Percentiles rank a stretch among this genome's conserved stretches.
These are phyloP conservation scores for Auricularia sp. DNA, from an alignment of 768 basidiomycete genomes.

Conservation along the genomic window DNA sequence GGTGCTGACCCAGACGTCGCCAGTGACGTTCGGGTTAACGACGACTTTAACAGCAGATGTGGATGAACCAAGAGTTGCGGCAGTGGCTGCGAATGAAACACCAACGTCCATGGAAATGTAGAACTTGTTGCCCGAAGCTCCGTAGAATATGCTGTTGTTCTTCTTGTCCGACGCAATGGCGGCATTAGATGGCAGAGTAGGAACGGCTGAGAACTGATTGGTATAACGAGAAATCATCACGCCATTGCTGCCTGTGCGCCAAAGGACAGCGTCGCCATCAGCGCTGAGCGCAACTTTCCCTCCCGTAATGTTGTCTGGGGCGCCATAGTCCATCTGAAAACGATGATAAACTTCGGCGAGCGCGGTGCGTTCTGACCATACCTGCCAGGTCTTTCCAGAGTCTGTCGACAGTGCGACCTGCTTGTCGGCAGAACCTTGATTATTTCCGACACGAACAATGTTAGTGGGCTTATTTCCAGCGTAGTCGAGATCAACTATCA, in stretches of 20 bases:
- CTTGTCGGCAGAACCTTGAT: constrained; percentile 23
- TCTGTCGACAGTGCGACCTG: constrained; percentile 50
- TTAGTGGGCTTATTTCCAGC: constrained; percentile 41
- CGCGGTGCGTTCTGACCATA: background rate
- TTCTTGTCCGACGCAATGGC: constrained; percentile 56
- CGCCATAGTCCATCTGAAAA: constrained; percentile 36
- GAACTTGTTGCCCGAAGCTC: constrained; percentile 42
- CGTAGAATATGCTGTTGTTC: constrained; percentile 48
- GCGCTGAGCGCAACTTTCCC: constrained; percentile 36
- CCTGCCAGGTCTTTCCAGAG: constrained; percentile 41
- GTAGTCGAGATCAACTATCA: constrained; percentile 36
- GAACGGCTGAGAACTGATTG: constrained; percentile 37
- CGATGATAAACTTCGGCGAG: constrained; percentile 7
- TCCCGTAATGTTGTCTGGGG: constrained; percentile 33
- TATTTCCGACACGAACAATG: constrained; percentile 25
- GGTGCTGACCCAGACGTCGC: constrained; percentile 57
- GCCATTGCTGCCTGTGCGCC: constrained; percentile 34
- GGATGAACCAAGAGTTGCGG: constrained; percentile 37
- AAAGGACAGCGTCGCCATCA: constrained; percentile 46
- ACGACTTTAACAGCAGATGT: constrained; percentile 40
- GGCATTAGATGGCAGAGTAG: constrained; percentile 40
- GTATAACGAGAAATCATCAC: constrained; percentile 44
- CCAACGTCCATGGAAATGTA: constrained; percentile 52
- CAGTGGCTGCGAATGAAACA: constrained; percentile 33
- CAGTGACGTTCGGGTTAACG: constrained; percentile 42